Base-by-base conservation (phyloP, 768 basidiomycete genomes). In the Mycena leptocephala region DNA sequence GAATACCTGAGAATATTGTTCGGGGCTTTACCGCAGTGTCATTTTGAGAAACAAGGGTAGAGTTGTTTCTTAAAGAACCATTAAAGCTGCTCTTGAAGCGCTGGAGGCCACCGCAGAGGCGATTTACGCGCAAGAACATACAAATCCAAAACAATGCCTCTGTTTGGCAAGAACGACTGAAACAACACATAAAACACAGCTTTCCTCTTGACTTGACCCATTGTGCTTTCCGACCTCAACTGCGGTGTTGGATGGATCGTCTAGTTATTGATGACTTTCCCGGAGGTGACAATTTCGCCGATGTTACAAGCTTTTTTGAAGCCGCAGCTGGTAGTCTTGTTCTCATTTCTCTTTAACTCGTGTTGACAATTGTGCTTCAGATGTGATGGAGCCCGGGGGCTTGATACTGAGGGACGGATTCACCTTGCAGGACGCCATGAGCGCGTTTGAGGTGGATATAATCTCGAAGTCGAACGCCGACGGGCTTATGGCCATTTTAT, bases 361-460 rank as follows among this genome's bases (percentile, higher is more conserved):
- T 64, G 58, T 63, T 61, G 63, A 63, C 37, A 32, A 76, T 61
- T 63, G 74, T 65, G 48, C 66, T 66, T 3, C 73, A 87, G 96
- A 92, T 51, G n/a, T n/a, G n/a, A 92, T 98, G 90, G 86, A 89
- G 35, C 85, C 89, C 0, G 92, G 92, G 16, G 88, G 88, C 43
- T 85, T 96, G 72, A 74, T 97, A 8, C 89, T 96, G 39, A 92
- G 92, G 79, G 90, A 93, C 0, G 91, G 90, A 35, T 94, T 96
- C 78, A 90, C 92, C 22, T 87, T 98, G 59, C 90, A 93, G 75
- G 97, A 99, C 75, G 93, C 96, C n/a, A 98, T 99, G 97, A 95
- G 95, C 79, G 95, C 96, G 18, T 92, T 98, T 69, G 95, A 97
- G 91, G 96, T 95, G 81, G 73, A 88, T 79, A 67, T 53, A 20